Conservation (phyloP, 176 grass and related monocot genomes). For the Oryza coarctata region DNA sequence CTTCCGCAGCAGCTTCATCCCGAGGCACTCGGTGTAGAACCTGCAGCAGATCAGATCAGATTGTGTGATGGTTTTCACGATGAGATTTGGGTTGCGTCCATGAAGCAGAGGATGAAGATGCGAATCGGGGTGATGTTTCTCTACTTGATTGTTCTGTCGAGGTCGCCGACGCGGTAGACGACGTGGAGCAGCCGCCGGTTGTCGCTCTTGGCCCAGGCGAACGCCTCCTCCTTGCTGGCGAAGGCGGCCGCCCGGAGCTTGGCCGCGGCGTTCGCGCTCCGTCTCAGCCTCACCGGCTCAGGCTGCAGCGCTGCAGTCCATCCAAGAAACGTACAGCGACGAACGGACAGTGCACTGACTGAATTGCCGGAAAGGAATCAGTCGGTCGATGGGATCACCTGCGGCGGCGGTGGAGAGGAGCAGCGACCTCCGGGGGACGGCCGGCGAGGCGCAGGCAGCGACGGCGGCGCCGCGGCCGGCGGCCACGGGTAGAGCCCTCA, state of each 20-base stretch:
- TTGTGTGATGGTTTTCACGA: not conserved
- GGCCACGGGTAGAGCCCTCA: conserved; percentile 22
- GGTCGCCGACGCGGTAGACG: conserved; percentile 84
- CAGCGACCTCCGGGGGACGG: conserved; percentile 32
- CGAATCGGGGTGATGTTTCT: not conserved
- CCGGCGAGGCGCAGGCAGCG: conserved; percentile 41
- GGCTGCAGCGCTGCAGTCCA: conserved; percentile 25
- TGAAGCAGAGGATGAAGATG: too few species aligned
- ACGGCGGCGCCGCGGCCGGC: conserved; percentile 18
- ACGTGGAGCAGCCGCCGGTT: conserved; percentile 77
- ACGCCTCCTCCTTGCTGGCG: conserved; percentile 49
- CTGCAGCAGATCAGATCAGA: conserved; percentile 27
- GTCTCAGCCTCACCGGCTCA: conserved; percentile 23
- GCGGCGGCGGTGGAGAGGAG: conserved; percentile 36
- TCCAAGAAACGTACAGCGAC: not conserved
- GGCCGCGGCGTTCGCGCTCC: not conserved
- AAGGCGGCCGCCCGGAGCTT: conserved; percentile 45
- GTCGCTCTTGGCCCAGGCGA: conserved; percentile 79
- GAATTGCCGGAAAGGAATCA: not conserved
- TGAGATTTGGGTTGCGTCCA: too few species aligned
- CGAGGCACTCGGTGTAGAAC: conserved; percentile 90
- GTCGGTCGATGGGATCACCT: not conserved
- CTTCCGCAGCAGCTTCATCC: conserved; percentile 89
- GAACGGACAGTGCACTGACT: not conserved
- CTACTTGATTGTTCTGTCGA: conserved; percentile 84